Base-by-base conservation (phyloP, 805 yeast species). In the Sugiyamaella smithiae region DNA sequence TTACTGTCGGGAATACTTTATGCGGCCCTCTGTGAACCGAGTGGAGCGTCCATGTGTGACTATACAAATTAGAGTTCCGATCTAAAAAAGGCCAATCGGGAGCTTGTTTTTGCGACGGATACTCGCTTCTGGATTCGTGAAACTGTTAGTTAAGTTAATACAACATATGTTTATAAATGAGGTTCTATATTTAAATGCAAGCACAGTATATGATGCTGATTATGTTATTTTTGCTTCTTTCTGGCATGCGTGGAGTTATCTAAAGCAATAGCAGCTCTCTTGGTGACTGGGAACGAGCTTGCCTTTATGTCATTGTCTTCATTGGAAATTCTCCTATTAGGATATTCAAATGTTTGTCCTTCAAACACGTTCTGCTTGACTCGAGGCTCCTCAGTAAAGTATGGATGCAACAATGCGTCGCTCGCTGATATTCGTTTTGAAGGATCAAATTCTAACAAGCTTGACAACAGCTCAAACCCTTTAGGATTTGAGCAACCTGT, bases 391-490 rank as follows among this genome's bases (percentile, higher is more conserved):
- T 85, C 91, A 32, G 78, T 68, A 61, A 93, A 91, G 73, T 85
- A 93, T n/a, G 80, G 81, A 66, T 90, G 96, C 7, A 78, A 70
- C 52, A 91, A 63, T 0, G 96, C 85, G 49, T 78, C 80, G 41
- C 76, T 76, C 0, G 98, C 96, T 20, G 91, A 85, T 37, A 90
- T 67, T 53, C 99, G 71, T 19, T 71, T 72, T 5, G 82, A 73
- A 0, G 99, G 98, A 61, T 93, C 96, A 64, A 88, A 93, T 50
- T 78, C 85, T 44, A 93, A 67, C 33, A 93, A 63, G 37, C 77
- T 76, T 29, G 77, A 70, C 23, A 91, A 67, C 23, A 91, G 68
- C 50, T 79, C 77, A 17, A 86, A 72, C 37, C 96, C 89, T 56
- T 74, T 74, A 49, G 77, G 78, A 61, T 84, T 85, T 4, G 80